Evolutionary conservation across 2,329 filamentous ascomycete genomes (phyloP), one percentile per base, ranked within the genome.

Genomic region (Clarireedia sp.): DNA sequence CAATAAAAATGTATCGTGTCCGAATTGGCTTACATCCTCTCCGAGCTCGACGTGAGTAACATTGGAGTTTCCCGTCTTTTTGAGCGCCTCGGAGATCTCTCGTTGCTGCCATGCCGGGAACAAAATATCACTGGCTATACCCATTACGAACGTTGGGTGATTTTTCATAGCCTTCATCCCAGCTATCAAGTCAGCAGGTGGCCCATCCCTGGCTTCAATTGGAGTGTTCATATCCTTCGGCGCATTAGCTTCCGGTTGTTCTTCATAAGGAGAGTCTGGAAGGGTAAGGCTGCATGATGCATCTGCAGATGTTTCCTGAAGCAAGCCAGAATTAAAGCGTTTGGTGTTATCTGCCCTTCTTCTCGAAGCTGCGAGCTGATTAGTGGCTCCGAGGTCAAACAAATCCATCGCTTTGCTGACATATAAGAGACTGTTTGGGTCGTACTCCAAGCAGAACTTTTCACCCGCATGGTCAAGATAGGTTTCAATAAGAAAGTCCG

Each of bases 351-450:
- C 76, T 14, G 78, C 75, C 16, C 91, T 78, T 26, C 90, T 80
- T 33, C 75, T 67, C 19, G 75, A 75, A 2, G 87, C 82, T 19
- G 79, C 81, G 3, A 74, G 71, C 68, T 91, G 89, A 67, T 86
- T 84, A 41, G 82, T 78, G 48, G 76, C 75, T 23, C 94, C 90
- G 0, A 99, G 80, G 66, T 99, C 94, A 70, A 99, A 99, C 12
- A 99, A 77, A 68, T 99, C 94, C 94, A 99, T 99, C 5, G 94
- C 94, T 73, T 99, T 99, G 70, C 90, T 95, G 55, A 99, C 89
- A 70, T 99, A 99, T 2, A 99, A 77, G 40, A 97, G 74, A 67
- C 90, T 96, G 72, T 99, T 99, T 24, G 94, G 84, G 66, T 99
- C 94, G 69, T 97, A 97, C 60, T 94, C 91, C 24, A 99, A 78